These are phyloP conservation scores for Brachypodium distachyon DNA, from an alignment of 202 grass and related monocot species.

Conservation along the genomic window DNA sequence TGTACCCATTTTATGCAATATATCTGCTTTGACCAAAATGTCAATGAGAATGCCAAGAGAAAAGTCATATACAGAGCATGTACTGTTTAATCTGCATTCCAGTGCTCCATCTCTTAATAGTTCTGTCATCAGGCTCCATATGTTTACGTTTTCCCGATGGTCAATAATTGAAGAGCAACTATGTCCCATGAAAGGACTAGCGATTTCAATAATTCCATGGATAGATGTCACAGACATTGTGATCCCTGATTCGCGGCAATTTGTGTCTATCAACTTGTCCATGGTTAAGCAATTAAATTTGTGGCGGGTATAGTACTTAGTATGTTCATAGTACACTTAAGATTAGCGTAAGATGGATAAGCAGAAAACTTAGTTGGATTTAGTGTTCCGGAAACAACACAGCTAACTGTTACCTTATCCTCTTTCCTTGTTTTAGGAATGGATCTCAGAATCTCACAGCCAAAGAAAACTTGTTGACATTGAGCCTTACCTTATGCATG, in stretches of 20 bases:
- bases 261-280: neutral
- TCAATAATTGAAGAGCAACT: neutral
- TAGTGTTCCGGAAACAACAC: neutral
- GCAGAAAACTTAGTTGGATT: neutral
- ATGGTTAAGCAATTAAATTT: neutral
- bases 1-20: neutral
- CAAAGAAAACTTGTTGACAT: slow-evolving; percentile 76
- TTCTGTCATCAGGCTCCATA: neutral
- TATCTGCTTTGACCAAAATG: neutral
- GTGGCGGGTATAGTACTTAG: neutral
- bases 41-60: neutral
- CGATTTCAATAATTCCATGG: neutral
- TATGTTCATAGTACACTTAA: neutral
- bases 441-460: slow-evolving; percentile 71
- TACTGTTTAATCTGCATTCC: neutral
- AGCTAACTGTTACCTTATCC: neutral
- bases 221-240: neutral
- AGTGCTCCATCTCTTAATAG: neutral
- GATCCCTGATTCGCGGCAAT: neutral
- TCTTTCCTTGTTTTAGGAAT: slow-evolving; percentile 46
- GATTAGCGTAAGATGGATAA: neutral
- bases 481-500: slow-evolving; percentile 92
- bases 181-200: neutral
- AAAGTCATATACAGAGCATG: neutral
- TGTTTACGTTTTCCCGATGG: neutral